Conservation (phyloP, 805 yeast species). For the Suhomyces prunicola region DNA sequence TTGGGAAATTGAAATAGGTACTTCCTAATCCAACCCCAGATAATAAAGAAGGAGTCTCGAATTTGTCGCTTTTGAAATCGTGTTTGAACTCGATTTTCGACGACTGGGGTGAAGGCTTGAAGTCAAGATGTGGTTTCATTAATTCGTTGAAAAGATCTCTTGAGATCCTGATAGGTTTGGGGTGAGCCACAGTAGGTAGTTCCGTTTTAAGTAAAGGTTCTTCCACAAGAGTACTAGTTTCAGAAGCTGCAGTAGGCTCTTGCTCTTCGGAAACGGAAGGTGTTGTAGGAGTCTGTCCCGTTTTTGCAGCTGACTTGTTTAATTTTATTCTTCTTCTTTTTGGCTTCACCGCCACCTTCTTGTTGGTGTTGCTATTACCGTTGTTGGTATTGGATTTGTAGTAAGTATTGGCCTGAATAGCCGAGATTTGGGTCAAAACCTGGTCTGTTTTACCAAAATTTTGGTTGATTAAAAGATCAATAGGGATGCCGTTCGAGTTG, state of each 20-base stretch:
- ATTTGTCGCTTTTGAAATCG: neutral
- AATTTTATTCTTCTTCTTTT: conserved; percentile 43
- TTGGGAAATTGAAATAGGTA: conserved; percentile 24
- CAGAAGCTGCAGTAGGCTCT: conserved; percentile 1
- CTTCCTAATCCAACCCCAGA: conserved; percentile 39
- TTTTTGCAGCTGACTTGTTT: conserved; percentile 10
- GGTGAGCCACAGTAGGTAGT: conserved; percentile 9
- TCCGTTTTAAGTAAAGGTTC: neutral
- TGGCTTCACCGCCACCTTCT: conserved; percentile 27
- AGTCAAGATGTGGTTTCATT: conserved; percentile 6
- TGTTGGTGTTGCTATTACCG: conserved; percentile 14
- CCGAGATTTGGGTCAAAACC: conserved; percentile 40
- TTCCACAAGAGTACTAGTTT: conserved; percentile 8
- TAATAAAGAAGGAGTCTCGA: conserved; percentile 6
- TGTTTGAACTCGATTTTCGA: neutral
- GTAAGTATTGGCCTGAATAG: conserved; percentile 45
- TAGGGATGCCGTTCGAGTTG: conserved; percentile 37
- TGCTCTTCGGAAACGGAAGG: neutral
- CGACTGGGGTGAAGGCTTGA: neutral
- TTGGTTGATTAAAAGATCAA: conserved; percentile 29
- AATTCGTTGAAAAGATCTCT: conserved; percentile 11
- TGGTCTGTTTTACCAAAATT: conserved; percentile 30
- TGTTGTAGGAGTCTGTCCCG: conserved; percentile 1
- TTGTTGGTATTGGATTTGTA: conserved; percentile 27
- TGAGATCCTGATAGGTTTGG: conserved; percentile 13